These are phyloP conservation scores for Populus hybrid DNA, from an alignment of 441 rosid species.

Conservation along the genomic window DNA sequence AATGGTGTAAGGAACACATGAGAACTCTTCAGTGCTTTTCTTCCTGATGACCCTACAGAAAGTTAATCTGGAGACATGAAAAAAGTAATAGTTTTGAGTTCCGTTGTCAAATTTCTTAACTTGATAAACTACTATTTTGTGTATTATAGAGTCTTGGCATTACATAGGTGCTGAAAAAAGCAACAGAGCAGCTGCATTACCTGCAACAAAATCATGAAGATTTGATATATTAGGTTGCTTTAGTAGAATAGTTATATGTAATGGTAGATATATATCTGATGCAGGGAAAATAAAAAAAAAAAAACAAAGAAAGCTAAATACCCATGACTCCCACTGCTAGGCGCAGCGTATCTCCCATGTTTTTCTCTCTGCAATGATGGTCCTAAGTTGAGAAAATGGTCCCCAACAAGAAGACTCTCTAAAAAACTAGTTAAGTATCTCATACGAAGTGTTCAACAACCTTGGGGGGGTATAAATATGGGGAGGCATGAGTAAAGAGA, in stretches of 20 bases:
- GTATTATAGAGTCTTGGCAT: slow-evolving; percentile 12
- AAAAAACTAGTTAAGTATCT: slow-evolving; percentile 4
- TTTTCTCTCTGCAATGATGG: slow-evolving; percentile 16
- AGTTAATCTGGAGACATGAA: slow-evolving; percentile 50
- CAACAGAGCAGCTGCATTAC: slow-evolving; percentile 73
- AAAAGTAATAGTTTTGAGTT: not conserved
- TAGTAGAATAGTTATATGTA: not conserved
- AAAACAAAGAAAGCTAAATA: slow-evolving; percentile 14
- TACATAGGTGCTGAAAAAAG: slow-evolving; percentile 75
- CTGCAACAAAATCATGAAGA: slow-evolving; percentile 37
- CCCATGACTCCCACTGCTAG: slow-evolving; percentile 62
- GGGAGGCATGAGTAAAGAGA: slow-evolving; percentile 16
- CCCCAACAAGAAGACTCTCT: slow-evolving; percentile 14
- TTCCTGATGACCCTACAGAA: slow-evolving; percentile 61
- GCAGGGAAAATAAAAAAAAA: not conserved
- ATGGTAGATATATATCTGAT: not conserved
- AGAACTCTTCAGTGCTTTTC: slow-evolving; percentile 70
- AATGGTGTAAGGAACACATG: slow-evolving; percentile 68
- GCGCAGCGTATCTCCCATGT: slow-evolving; percentile 59
- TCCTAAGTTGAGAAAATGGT: slow-evolving; percentile 19
- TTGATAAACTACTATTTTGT: not conserved
- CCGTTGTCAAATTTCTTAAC: not conserved
- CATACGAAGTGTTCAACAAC: slow-evolving; percentile 17
- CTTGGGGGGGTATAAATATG: slow-evolving; percentile 28
- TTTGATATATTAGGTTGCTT: not conserved